Evolutionary conservation across 2,329 filamentous ascomycete species (phyloP), one percentile per base, ranked within the genome.

Genomic region (Neofusicoccum parvum): DNA sequence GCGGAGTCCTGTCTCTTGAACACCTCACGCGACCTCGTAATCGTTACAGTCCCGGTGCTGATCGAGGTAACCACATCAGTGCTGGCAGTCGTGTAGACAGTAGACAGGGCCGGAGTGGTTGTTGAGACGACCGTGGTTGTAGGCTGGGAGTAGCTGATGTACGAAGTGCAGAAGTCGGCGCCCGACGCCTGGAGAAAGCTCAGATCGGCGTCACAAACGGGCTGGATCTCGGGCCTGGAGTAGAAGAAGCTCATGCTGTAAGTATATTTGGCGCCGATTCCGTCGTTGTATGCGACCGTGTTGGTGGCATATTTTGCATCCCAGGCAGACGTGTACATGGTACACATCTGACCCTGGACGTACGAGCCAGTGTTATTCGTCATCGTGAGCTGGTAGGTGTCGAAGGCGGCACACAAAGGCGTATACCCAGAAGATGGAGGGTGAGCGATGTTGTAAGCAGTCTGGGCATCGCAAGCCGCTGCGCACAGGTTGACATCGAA

Each of bases 401-500:
- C 74, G 68, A 72, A 73, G 67, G 73, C 76, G 17, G 70, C 70
- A 69, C 74, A 77, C n/a, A 50, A 15, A 27, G 32, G 53, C 5
- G 48, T 27, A 6, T 59, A 50, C 10, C 59, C 59, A 34, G 6
- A 43, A 20, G 59, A 39, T 3, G 59, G 59, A 6, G 59, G 59
- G 17, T 62, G 45, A 12, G 54, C 49, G 32, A 17, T 49, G 46
- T 62, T 62, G 34, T 62, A 62, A 14, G 17, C 41, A 9, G 32
- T 62, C 50, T 68, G 60, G 6, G 51, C 43, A n/a, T 65, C 67
- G 65, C 72, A 77, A 14, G 68, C 68, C 7, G 70, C 70, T 10
- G 71, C 70, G 51, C 76, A 78, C 15, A 74, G 70, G 34, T 67
- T 62, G 34, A 70, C 64, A 56, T 77, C 72, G 58, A 75, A 76